Percentiles rank a stretch among this genome's conserved stretches.
phyloP scores from a whole-genome alignment of 371 early-diverging fungal species.

The Circinella minor region DNA sequence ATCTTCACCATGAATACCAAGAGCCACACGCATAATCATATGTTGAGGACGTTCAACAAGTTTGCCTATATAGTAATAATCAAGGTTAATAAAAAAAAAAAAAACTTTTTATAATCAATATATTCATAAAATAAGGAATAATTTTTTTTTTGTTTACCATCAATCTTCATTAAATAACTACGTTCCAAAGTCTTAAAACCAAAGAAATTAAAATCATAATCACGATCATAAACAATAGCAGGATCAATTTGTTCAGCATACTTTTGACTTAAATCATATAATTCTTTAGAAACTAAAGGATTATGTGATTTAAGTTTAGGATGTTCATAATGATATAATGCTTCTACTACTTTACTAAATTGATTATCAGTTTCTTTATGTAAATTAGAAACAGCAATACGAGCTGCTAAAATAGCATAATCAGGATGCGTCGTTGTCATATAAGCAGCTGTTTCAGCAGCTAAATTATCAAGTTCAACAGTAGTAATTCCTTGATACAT shows the following conservation, averaged over 20 bases:
- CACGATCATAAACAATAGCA: slow-evolving; percentile 93
- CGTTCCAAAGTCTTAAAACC: slow-evolving; percentile 96
- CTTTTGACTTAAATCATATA: slow-evolving; percentile 63
- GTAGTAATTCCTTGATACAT: slow-evolving; percentile 93
- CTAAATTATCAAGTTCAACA: slow-evolving; percentile 87
- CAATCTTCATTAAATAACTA: slow-evolving; percentile 87
- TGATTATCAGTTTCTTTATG: slow-evolving; percentile 91
- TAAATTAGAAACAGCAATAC: slow-evolving; percentile 89
- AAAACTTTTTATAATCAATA: not conserved
- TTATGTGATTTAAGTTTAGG: slow-evolving; percentile 79
- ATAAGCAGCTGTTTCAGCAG: slow-evolving; percentile 91
- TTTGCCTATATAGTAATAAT: too few species aligned
- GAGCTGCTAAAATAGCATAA: slow-evolving; percentile 91
- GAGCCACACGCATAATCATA: slow-evolving; percentile 94
- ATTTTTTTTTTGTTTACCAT: slow-evolving; percentile 44
- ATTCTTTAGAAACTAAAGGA: slow-evolving; percentile 78
- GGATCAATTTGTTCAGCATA: slow-evolving; percentile 81
- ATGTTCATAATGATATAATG: slow-evolving; percentile 77
- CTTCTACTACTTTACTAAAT: slow-evolving; percentile 64
- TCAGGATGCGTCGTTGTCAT: slow-evolving; percentile 93
- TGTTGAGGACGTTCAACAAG: slow-evolving; percentile 96
- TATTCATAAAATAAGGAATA: not conserved
- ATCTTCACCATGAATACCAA: slow-evolving; percentile 92
- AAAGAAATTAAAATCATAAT: slow-evolving; percentile 95
- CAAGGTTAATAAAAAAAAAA: not conserved